Base-by-base conservation (phyloP, 169 alveolate genomes). In the Plasmodium gonderi region DNA sequence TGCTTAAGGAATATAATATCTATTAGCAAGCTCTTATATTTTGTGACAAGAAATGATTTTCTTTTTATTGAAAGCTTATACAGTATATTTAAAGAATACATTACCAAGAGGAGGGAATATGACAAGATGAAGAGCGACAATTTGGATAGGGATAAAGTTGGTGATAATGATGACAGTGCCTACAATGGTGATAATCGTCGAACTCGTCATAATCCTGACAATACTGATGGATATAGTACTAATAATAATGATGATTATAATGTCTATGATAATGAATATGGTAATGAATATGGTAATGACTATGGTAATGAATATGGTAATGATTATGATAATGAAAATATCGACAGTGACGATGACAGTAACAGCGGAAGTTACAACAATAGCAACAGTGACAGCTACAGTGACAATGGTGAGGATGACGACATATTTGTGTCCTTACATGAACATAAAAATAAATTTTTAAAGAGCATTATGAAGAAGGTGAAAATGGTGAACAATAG, bases 61-160 rank as follows among this genome's bases (percentile, higher is more conserved):
- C 54, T 87, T 38, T 87, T 87, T 60, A 87, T 87, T 12, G 89
- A 77, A 17, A 87, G 67, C n/a, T 78, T 87, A 5, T 87, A 87
- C 68, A 20, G 54, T n/a, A n/a, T 77, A 2, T 87, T 87, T 77
- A 87, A 76, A 29, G 89, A 42, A 2, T 42, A 87, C 26, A 75
- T 74, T 14, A 9, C 45, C 1, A 87, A 74, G 78, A 72, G 83
- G 64, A 83, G 64, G 51, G 83, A 72, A 69, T 83, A 47, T n/a
- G 49, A 65, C 6, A n/a, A 20, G 20, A 77, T 31, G 8, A 65
- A 44, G 38, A 29, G 3, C 36, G 67, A 40, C 12, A 36, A 42
- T 0, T 26, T 29, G 74, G 67, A 42, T 44, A 44, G 11, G 45
- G 12, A 44, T 23, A 47, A 14, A 75, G n/a, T n/a, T n/a, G n/a